Evolutionary conservation across 441 rosid genomes (phyloP).

Genomic region (Corymbia calophylla): DNA sequence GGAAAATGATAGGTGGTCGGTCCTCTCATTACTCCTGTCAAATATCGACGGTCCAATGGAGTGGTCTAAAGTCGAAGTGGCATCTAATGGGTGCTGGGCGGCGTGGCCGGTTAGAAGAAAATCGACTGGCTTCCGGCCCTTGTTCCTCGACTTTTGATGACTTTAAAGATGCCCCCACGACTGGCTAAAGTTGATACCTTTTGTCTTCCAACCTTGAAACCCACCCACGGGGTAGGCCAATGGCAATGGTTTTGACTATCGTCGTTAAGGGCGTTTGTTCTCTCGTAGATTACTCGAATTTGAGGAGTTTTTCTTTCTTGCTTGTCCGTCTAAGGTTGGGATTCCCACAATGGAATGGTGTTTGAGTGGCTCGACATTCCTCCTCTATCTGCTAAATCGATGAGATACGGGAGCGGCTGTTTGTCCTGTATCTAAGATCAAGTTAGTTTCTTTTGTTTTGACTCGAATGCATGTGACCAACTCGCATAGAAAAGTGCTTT

Average conservation of each 20-base stretch:
- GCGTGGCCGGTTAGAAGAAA: not conserved
- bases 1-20: not conserved
- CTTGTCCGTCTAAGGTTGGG: not conserved
- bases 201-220: not conserved
- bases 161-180: not conserved
- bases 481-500: not conserved
- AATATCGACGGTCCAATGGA: not conserved
- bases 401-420: no score
- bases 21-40: not conserved
- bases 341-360: not conserved
- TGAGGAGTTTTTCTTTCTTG: not conserved
- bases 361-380: not conserved
- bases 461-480: not conserved
- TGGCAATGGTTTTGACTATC: not conserved
- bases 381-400: no score
- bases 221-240: not conserved
- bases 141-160: not conserved
- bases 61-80: not conserved
- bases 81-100: not conserved
- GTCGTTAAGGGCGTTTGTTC: not conserved
- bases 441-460: not conserved
- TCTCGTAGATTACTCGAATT: not conserved
- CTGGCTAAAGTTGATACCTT: not conserved
- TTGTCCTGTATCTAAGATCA: no score
- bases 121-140: not conserved